phyloP scores from a whole-genome alignment of 2,329 filamentous ascomycete genomes.

The Talaromyces sp. region DNA sequence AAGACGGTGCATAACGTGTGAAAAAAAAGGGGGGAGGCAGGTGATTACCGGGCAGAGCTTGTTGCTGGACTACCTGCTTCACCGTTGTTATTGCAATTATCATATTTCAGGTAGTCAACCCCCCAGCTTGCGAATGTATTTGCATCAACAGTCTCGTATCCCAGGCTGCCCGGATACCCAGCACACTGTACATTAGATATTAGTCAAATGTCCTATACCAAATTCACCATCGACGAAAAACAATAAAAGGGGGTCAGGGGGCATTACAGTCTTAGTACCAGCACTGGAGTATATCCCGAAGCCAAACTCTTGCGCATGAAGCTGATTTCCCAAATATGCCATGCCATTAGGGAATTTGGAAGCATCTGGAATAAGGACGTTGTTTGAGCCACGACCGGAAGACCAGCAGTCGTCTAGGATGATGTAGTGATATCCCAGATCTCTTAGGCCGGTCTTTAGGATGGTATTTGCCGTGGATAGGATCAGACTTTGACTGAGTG shows the following conservation, averaged over 20 bases:
- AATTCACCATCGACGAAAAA: too few species aligned
- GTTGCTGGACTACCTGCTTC: background rate
- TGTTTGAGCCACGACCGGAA: slow-evolving; percentile 35
- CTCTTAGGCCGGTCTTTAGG: slow-evolving; percentile 36
- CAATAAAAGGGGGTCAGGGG: background rate
- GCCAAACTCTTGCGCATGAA: slow-evolving; percentile 37
- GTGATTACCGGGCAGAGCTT: background rate
- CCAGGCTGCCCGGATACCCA: slow-evolving; percentile 39
- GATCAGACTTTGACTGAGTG: slow-evolving; percentile 47
- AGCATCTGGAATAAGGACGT: slow-evolving; percentile 17
- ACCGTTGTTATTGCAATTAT: slow-evolving; percentile 33
- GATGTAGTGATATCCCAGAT: slow-evolving; percentile 35
- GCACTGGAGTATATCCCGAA: slow-evolving; percentile 46
- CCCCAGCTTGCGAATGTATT: slow-evolving; percentile 33
- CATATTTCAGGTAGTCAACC: slow-evolving; percentile 48
- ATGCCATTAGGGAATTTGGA: slow-evolving; percentile 42
- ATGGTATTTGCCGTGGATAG: slow-evolving; percentile 45
- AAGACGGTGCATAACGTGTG: slow-evolving; percentile 16
- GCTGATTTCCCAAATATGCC: slow-evolving; percentile 37
- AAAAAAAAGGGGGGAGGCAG: too few species aligned
- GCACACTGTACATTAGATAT: slow-evolving; percentile 31
- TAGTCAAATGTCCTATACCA: too few species aligned
- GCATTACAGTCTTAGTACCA: slow-evolving; percentile 21
- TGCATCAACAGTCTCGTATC: slow-evolving; percentile 40
- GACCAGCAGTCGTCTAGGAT: slow-evolving; percentile 48